A percentile compares a stretch with the other conserved stretches of the same genome.
These are phyloP conservation scores for Violaceomyces palustris DNA, from an alignment of 1,284 basidiomycete species.

Conservation along the genomic window DNA sequence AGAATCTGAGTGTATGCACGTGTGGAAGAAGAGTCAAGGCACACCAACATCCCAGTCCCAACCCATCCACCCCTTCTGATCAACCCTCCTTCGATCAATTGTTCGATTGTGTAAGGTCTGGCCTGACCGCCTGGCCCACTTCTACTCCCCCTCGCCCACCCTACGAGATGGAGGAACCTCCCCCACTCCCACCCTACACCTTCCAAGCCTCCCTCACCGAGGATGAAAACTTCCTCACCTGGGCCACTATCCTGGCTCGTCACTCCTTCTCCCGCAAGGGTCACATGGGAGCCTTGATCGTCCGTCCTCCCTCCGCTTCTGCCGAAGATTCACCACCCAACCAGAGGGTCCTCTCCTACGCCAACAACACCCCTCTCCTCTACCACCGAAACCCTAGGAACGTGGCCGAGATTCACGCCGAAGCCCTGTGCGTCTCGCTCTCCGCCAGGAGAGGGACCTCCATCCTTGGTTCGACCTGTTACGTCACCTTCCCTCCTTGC, in stretches of 20 bases:
- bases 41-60: too few relatives aligned
- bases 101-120: too few relatives aligned
- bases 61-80: too few relatives aligned
- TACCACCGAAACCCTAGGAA: neutral
- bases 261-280: constrained; percentile 6
- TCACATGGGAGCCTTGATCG: constrained; percentile 13
- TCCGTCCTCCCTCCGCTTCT: constrained; percentile 1
- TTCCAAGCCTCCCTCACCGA: constrained; percentile 5
- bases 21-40: too few relatives aligned
- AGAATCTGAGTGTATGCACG: too few relatives aligned
- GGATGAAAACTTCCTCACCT: constrained; percentile 14
- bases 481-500: constrained; percentile 41
- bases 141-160: too few relatives aligned
- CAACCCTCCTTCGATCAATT: too few relatives aligned
- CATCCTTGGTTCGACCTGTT: constrained; percentile 17
- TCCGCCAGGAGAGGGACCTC: constrained; percentile 12
- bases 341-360: constrained; percentile 13
- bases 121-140: too few relatives aligned
- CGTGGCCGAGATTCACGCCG: constrained; percentile 33
- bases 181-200: constrained; percentile 2
- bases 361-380: constrained; percentile 25
- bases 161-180: too few relatives aligned
- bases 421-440: constrained; percentile 28
- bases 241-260: constrained; percentile 6
- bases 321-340: neutral